Percentiles rank a stretch among this genome's conserved stretches.
Evolutionary conservation across 768 basidiomycete species (phyloP).

Genomic region (Gautieria morchelliformis): DNA sequence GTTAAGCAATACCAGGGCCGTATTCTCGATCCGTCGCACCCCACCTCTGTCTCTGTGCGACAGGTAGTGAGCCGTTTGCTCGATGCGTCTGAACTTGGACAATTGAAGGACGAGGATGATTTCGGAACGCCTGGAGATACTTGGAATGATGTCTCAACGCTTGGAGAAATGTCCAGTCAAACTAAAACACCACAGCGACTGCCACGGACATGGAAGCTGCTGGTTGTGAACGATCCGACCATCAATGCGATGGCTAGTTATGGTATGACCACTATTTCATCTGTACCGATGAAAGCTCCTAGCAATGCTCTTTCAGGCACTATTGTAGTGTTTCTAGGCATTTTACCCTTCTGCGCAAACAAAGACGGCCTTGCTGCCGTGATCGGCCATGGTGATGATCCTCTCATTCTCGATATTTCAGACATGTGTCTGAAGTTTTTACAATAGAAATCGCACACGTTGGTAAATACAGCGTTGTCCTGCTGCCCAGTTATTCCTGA

Average conservation of each 20-base stretch:
- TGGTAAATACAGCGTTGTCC: constrained; percentile 29
- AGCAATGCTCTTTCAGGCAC: constrained; percentile 33
- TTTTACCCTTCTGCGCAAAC: constrained; percentile 65
- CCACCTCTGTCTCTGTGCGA: constrained; percentile 56
- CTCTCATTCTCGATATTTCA: background rate
- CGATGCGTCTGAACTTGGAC: constrained; percentile 61
- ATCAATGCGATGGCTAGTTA: constrained; percentile 75
- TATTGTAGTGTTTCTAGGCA: constrained; percentile 84
- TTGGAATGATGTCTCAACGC: constrained; percentile 14
- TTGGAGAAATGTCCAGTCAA: constrained; percentile 11
- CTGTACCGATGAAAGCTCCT: background rate
- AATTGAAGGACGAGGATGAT: constrained; percentile 30
- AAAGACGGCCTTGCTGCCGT: constrained; percentile 81
- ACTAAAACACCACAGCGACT: constrained; percentile 12
- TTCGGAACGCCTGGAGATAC: constrained; percentile 17
- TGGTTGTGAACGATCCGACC: constrained; percentile 65
- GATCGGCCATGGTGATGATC: constrained; percentile 60
- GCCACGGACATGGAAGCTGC: constrained; percentile 41
- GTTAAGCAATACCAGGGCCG: constrained; percentile 39
- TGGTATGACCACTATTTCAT: constrained; percentile 30
- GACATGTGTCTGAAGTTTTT: background rate
- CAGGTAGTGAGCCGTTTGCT: constrained; percentile 62
- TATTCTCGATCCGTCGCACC: constrained; percentile 60
- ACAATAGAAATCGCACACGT: constrained; percentile 69
- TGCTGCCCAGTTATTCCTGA: constrained; percentile 13